These are phyloP conservation scores for Cordia subcordata DNA, from an alignment of 257 asterid species.

Conservation along the genomic window DNA sequence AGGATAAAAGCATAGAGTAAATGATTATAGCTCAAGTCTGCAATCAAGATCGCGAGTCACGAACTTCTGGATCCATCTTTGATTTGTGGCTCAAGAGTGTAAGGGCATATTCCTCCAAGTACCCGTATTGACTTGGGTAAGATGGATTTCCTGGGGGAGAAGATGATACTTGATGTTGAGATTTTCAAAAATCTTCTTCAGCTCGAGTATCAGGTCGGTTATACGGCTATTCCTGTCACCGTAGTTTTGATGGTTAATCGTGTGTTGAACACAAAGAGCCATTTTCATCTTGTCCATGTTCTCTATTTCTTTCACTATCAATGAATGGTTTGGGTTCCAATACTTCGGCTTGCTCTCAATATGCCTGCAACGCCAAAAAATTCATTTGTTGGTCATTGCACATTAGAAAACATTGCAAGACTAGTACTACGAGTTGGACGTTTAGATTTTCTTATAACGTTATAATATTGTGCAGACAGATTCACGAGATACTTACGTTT, in stretches of 20 bases:
- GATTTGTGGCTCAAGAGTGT: neutral
- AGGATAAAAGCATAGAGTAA: no score
- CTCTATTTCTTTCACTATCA: conserved; percentile 49
- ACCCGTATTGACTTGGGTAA: conserved; percentile 26
- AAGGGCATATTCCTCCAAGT: conserved; percentile 7
- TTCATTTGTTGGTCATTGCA: no score
- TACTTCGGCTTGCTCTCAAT: conserved; percentile 62
- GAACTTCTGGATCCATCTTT: no score
- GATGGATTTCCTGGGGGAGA: conserved; percentile 55
- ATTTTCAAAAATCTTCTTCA: conserved; percentile 50
- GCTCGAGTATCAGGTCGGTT: conserved; percentile 46
- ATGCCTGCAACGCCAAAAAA: conserved; percentile 21
- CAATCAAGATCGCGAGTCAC: no score
- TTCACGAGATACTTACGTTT: conserved; percentile 24
- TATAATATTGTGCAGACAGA: no score
- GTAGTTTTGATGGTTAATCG: conserved; percentile 55
- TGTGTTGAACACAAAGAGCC: conserved; percentile 45
- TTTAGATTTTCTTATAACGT: no score
- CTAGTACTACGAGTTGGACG: no score
- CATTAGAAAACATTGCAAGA: no score
- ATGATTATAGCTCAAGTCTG: no score
- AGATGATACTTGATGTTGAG: conserved; percentile 46
- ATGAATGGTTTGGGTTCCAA: conserved; percentile 55
- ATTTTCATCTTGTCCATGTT: conserved; percentile 47
- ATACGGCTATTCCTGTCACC: conserved; percentile 43